These are phyloP conservation scores for Aspergillus conjunctus DNA, from an alignment of 495 filamentous ascomycete genomes.

Conservation along the genomic window DNA sequence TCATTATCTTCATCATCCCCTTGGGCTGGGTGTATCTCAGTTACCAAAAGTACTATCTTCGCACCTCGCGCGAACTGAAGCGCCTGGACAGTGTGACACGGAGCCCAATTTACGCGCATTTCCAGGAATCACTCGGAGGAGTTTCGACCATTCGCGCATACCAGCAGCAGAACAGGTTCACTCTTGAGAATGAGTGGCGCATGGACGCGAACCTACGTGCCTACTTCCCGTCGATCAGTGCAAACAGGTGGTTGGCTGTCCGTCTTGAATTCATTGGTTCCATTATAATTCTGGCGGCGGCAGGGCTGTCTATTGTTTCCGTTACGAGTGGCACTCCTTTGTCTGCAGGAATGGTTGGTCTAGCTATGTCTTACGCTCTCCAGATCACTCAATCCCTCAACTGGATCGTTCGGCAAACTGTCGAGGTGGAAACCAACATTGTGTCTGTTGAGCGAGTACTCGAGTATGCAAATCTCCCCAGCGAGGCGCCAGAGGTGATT, in stretches of 20 bases:
- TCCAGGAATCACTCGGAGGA: conserved; percentile 94
- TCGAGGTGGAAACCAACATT: conserved; percentile 99
- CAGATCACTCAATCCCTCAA: conserved; percentile 98
- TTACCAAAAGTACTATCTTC: conserved; percentile 96
- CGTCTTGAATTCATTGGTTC: conserved; percentile 96
- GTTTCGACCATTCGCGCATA: conserved; percentile 98
- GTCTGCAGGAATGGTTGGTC: conserved; percentile 79
- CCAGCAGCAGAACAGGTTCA: conserved; percentile 82
- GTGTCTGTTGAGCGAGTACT: conserved; percentile 97
- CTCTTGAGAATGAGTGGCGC: conserved; percentile 94
- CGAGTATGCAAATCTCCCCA: conserved; percentile 91
- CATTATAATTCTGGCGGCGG: conserved; percentile 86
- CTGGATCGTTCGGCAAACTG: conserved; percentile 99
- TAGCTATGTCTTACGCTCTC: conserved; percentile 95
- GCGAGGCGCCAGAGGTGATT: conserved; percentile 94
- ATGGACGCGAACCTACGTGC: conserved; percentile 94
- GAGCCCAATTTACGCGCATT: conserved; percentile 97
- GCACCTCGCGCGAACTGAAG: conserved; percentile 95
- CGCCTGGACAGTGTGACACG: conserved; percentile 92
- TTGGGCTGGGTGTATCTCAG: conserved; percentile 81
- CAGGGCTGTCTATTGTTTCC: conserved; percentile 78
- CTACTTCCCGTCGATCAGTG: conserved; percentile 94
- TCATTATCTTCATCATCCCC: conserved; percentile 78
- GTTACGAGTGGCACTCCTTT: conserved; percentile 70
- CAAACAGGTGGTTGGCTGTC: conserved; percentile 95